These are phyloP conservation scores for Aureobasidium sp. DNA, from an alignment of 2,329 filamentous ascomycete species.

Conservation along the genomic window DNA sequence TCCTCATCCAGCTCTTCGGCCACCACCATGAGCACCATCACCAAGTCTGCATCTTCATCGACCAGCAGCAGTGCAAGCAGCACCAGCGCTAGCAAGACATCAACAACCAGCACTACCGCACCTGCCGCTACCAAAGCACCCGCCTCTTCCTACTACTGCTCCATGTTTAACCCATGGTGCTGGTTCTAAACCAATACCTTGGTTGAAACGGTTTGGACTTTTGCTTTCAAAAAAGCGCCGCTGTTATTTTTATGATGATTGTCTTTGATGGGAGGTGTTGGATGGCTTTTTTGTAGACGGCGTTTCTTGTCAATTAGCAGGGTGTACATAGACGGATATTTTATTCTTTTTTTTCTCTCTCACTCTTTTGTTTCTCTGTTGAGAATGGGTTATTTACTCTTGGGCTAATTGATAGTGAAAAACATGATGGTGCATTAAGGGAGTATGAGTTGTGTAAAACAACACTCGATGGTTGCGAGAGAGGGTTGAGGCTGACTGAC, in stretches of 20 bases:
- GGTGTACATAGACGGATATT: neutral
- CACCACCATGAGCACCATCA: neutral
- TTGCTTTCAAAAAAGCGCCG: too few relatives aligned
- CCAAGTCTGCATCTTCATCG: neutral
- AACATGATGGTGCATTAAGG: too few relatives aligned
- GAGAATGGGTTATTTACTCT: too few relatives aligned
- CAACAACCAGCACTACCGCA: neutral
- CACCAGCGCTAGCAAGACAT: neutral
- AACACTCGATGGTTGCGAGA: too few relatives aligned
- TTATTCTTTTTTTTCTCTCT: neutral
- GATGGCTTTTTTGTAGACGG: neutral
- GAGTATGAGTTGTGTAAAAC: too few relatives aligned
- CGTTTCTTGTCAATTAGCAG: neutral
- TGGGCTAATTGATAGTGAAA: too few relatives aligned
- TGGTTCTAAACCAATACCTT: neutral
- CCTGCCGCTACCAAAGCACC: neutral
- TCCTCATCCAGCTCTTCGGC: neutral
- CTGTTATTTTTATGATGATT: neutral
- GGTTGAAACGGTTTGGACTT: too few relatives aligned
- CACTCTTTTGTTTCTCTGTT: neutral
- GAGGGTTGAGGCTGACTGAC: too few relatives aligned
- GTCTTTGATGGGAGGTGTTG: neutral
- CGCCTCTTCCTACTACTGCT: neutral
- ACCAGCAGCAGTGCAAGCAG: neutral
- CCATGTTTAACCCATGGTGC: neutral